These are phyloP conservation scores for Chlamydomonas sp. DNA, from an alignment of 139 green algal species.

Conservation along the genomic window DNA sequence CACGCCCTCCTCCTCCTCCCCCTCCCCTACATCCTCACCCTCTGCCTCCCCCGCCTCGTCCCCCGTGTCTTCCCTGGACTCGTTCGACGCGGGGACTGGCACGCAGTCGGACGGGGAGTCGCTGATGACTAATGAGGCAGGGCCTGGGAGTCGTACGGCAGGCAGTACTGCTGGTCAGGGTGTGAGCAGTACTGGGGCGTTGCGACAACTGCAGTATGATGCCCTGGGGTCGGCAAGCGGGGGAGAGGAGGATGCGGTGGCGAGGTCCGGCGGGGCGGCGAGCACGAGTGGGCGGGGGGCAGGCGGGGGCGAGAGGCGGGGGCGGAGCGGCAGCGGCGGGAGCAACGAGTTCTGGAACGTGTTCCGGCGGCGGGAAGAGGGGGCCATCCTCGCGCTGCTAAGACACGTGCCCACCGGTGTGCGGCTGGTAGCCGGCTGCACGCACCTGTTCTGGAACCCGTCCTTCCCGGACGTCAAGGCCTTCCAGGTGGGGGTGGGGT, in stretches of 20 bases:
- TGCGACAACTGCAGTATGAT: background rate
- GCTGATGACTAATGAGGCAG: too few species aligned
- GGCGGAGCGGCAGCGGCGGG: background rate
- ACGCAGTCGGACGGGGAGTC: too few species aligned
- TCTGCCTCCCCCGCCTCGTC: background rate
- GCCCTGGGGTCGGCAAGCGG: background rate
- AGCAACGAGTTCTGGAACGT: constrained; percentile 24
- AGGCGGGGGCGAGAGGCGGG: background rate
- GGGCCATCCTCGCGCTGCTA: constrained; percentile 34
- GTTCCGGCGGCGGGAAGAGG: constrained; percentile 13
- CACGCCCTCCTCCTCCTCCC: background rate
- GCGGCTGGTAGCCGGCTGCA: constrained; percentile 35
- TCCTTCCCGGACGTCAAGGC: constrained; percentile 54
- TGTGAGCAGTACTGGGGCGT: too few species aligned
- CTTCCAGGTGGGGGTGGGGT: constrained; percentile 27
- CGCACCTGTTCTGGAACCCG: constrained; percentile 60
- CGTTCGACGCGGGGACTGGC: background rate
- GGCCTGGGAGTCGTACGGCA: too few species aligned
- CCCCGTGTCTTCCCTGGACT: background rate
- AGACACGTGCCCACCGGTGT: constrained; percentile 10
- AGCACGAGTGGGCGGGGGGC: background rate
- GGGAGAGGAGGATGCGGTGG: background rate
- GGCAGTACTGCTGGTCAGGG: too few species aligned
- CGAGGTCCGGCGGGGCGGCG: too few species aligned
- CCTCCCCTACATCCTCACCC: too few species aligned